Evolutionary conservation across 176 grass and related monocot genomes (phyloP).

Genomic region (Ampelocalamus luodianensis): DNA sequence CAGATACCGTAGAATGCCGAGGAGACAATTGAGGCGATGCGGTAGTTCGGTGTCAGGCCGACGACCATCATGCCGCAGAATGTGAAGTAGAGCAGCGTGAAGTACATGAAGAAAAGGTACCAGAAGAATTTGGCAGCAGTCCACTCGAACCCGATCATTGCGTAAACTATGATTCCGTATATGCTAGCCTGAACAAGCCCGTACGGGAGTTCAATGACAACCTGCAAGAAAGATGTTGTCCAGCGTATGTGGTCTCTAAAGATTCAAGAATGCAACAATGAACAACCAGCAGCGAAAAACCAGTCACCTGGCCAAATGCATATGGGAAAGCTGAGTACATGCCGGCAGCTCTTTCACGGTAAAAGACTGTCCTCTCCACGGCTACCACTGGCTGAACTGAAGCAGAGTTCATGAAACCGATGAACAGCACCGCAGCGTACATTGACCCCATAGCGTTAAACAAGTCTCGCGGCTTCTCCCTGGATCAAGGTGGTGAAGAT

Average conservation of each 20-base stretch:
- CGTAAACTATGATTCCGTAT: constrained; percentile 77
- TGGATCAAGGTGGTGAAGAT: constrained; percentile 25
- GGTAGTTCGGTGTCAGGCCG: constrained; percentile 79
- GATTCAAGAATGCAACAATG: not conserved
- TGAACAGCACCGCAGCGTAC: constrained; percentile 71
- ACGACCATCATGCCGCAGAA: constrained; percentile 95
- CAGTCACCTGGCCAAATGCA: constrained; percentile 83
- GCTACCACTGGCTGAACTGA: constrained; percentile 81
- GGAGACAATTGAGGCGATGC: constrained; percentile 67
- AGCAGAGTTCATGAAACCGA: constrained; percentile 65
- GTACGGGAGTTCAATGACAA: constrained; percentile 80
- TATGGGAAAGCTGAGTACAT: constrained; percentile 94
- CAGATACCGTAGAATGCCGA: constrained; percentile 68
- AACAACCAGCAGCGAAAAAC: not conserved
- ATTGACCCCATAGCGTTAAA: constrained; percentile 92
- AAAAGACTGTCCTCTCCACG: constrained; percentile 81
- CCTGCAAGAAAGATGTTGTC: constrained; percentile 44
- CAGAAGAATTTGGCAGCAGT: constrained; percentile 78
- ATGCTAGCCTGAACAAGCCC: constrained; percentile 59
- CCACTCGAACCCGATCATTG: constrained; percentile 93
- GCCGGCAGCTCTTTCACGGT: constrained; percentile 85
- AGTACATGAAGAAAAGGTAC: constrained; percentile 88
- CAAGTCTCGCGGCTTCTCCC: constrained; percentile 56
- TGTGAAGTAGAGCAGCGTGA: constrained; percentile 92
- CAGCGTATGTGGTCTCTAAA: not conserved